Conservation (phyloP, 1,284 basidiomycete genomes). For the Trichosporon sp. region DNA sequence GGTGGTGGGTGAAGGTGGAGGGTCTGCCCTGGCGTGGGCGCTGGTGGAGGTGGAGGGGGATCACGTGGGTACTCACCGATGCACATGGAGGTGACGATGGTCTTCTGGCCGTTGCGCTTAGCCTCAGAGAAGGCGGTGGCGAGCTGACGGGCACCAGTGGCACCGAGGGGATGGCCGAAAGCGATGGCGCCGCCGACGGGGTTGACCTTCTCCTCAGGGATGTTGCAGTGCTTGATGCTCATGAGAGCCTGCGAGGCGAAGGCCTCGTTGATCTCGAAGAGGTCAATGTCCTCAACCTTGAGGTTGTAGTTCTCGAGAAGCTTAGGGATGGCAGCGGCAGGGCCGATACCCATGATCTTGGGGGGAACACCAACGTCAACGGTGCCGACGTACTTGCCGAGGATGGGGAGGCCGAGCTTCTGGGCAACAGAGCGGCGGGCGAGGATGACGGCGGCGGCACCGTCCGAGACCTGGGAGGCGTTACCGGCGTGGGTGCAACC, state of each 20-base stretch:
- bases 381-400: constrained; percentile 87
- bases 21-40: too few species aligned
- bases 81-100: constrained; percentile 61
- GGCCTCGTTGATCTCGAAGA: constrained; percentile 89
- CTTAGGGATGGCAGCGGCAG: constrained; percentile 87
- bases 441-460: constrained; percentile 91
- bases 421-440: constrained; percentile 82
- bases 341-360: constrained; percentile 86
- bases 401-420: constrained; percentile 83
- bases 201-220: constrained; percentile 80
- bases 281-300: constrained; percentile 76
- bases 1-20: too few species aligned
- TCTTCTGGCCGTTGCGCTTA: constrained; percentile 70
- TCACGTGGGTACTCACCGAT: not conserved
- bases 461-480: constrained; percentile 95
- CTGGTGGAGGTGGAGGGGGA: too few species aligned
- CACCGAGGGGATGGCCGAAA: constrained; percentile 51
- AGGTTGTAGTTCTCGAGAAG: constrained; percentile 74
- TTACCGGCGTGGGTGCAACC: constrained; percentile 92
- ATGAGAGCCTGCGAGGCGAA: constrained; percentile 88
- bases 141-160: constrained; percentile 80
- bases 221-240: constrained; percentile 69
- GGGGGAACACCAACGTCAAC: constrained; percentile 79
- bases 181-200: constrained; percentile 81
- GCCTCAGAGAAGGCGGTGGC: constrained; percentile 84